Conservation (phyloP, 495 filamentous ascomycete species). For the Hamigera avellanea region DNA sequence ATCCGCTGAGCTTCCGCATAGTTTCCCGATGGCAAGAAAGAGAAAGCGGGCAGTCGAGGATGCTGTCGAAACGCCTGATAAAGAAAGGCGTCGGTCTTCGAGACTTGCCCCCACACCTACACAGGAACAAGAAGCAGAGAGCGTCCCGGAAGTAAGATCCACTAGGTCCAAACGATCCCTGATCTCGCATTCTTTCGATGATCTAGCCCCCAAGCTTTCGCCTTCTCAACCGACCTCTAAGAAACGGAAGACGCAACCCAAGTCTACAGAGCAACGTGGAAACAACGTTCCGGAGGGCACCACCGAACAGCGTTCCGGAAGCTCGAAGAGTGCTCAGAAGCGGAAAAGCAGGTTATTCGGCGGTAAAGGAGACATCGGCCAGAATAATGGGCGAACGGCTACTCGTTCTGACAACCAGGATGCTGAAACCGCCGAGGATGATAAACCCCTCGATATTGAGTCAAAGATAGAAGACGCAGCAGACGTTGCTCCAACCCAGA, state of each 20-base stretch:
- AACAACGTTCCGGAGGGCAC: no score
- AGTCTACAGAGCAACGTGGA: no score
- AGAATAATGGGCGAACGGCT: no score
- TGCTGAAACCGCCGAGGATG: no score
- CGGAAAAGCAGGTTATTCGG: no score
- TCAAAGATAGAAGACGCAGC: no score
- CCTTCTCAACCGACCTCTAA: neutral
- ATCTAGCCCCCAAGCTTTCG: neutral
- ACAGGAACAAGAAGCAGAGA: conserved; percentile 3
- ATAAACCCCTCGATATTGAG: no score
- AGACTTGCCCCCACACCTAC: conserved; percentile 13
- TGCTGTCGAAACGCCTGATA: conserved; percentile 2
- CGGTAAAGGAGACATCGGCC: no score
- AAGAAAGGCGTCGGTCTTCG: conserved; percentile 22
- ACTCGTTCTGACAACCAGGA: no score
- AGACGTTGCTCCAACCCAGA: neutral
- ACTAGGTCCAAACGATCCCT: neutral
- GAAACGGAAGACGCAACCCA: neutral
- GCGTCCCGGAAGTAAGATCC: conserved; percentile 7
- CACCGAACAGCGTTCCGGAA: no score
- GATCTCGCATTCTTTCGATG: neutral
- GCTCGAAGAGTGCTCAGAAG: no score
- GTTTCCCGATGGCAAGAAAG: conserved; percentile 17
- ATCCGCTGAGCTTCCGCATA: neutral
- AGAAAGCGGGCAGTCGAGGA: conserved; percentile 25